phyloP scores from a whole-genome alignment of 2,329 filamentous ascomycete genomes.

The Botryotinia narcissicola region DNA sequence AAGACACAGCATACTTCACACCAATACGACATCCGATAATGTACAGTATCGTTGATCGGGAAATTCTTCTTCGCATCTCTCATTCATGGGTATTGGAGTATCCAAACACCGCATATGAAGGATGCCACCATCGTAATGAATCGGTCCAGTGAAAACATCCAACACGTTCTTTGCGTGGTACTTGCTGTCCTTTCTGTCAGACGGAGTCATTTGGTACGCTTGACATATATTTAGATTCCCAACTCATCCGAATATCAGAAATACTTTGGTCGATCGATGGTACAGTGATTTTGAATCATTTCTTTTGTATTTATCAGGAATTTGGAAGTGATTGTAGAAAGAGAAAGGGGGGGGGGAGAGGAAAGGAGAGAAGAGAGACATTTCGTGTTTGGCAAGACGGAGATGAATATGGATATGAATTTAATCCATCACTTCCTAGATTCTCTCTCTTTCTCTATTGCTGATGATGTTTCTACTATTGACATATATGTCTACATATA shows the following conservation, averaged over 20 bases:
- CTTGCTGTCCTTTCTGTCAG: neutral
- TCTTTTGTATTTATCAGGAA: neutral
- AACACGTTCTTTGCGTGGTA: neutral
- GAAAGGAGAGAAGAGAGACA: neutral
- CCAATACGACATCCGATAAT: neutral
- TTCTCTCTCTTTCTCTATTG: neutral
- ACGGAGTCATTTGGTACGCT: too few relatives aligned
- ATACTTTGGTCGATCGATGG: neutral
- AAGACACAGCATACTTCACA: neutral
- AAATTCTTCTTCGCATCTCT: slow-evolving; percentile 6
- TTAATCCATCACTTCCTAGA: too few relatives aligned
- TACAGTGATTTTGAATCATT: neutral
- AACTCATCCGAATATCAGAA: neutral
- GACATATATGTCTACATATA: too few relatives aligned
- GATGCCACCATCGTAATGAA: neutral
- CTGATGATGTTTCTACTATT: neutral
- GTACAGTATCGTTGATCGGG: slow-evolving; percentile 12
- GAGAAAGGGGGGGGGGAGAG: too few relatives aligned
- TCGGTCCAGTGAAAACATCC: neutral
- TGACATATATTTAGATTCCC: too few relatives aligned
- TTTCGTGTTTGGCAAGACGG: neutral
- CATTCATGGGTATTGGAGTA: neutral
- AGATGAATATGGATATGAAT: neutral
- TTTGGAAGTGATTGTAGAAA: neutral
- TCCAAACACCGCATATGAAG: neutral